Evolutionary conservation across 257 asterid genomes (phyloP).

Genomic region (Henckelia pumila): DNA sequence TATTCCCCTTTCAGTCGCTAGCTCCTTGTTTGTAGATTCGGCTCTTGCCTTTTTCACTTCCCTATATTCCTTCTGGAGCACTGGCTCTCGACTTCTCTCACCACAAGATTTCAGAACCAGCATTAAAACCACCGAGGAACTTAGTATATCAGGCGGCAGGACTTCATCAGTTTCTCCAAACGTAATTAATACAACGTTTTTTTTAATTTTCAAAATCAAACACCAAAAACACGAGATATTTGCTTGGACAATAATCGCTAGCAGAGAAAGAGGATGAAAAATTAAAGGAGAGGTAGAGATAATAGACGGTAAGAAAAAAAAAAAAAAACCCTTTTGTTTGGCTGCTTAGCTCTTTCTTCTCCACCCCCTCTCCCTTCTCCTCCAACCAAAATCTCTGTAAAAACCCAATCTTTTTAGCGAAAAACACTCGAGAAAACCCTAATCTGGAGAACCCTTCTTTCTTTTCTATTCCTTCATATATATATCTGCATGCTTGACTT

Average conservation of each 20-base stretch:
- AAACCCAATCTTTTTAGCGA: background rate
- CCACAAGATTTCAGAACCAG: constrained; percentile 16
- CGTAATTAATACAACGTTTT: background rate
- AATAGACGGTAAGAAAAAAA: too few relatives aligned
- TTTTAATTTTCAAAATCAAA: background rate
- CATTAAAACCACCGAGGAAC: constrained; percentile 7
- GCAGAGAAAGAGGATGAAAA: background rate
- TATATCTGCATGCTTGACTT: constrained; percentile 27
- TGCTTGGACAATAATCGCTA: background rate
- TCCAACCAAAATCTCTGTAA: background rate
- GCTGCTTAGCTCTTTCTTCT: background rate
- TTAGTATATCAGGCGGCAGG: constrained; percentile 14
- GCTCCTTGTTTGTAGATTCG: background rate
- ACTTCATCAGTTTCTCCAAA: background rate
- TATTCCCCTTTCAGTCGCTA: background rate
- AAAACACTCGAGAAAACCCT: background rate
- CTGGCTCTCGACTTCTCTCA: constrained; percentile 1
- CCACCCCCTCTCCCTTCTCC: background rate
- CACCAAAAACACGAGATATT: constrained; percentile 7
- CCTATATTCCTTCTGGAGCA: background rate
- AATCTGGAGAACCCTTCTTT: background rate
- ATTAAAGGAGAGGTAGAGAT: background rate
- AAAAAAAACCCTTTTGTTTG: background rate
- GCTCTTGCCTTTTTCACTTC: constrained; percentile 4
- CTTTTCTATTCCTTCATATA: background rate